phyloP scores from a whole-genome alignment of 495 filamentous ascomycete genomes.

The Annulohypoxylon maeteangense region DNA sequence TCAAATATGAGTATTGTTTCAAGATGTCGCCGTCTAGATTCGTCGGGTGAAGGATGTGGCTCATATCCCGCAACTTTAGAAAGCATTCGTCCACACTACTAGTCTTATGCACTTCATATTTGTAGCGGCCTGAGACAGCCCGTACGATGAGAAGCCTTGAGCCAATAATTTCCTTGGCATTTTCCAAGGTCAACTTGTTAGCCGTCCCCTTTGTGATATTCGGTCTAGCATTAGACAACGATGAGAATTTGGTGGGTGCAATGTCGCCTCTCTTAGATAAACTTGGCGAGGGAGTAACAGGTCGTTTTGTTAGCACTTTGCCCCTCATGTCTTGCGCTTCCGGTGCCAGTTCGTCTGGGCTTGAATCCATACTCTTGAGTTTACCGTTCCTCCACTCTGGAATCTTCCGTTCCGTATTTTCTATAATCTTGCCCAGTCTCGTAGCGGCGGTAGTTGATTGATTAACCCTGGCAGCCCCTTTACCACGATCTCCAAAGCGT shows the following conservation, averaged over 20 bases:
- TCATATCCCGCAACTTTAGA: constrained; percentile 27
- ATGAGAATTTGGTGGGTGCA: constrained; percentile 24
- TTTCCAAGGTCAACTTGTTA: not conserved
- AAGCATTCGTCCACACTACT: constrained; percentile 26
- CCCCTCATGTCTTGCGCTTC: constrained; percentile 24
- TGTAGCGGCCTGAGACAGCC: constrained; percentile 36
- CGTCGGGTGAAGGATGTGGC: constrained; percentile 30
- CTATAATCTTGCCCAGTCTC: constrained; percentile 22
- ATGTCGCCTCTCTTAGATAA: constrained; percentile 44
- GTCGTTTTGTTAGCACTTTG: constrained; percentile 23
- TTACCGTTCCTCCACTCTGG: not conserved
- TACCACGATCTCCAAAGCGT: constrained; percentile 13
- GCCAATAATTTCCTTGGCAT: constrained; percentile 21
- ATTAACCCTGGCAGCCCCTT: not conserved
- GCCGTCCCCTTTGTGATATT: not conserved
- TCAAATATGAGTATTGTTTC: constrained; percentile 30
- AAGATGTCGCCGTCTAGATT: constrained; percentile 17
- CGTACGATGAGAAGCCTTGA: constrained; percentile 31
- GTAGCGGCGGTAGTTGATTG: not conserved
- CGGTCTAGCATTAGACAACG: constrained; percentile 5
- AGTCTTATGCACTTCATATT: constrained; percentile 23
- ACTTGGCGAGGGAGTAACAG: constrained; percentile 25
- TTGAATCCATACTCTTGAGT: constrained; percentile 16
- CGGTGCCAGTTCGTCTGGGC: constrained; percentile 33
- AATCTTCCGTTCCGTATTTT: constrained; percentile 7